These are phyloP conservation scores for Pseudocercospora fijiensis DNA, from an alignment of 2,329 filamentous ascomycete species.

Conservation along the genomic window DNA sequence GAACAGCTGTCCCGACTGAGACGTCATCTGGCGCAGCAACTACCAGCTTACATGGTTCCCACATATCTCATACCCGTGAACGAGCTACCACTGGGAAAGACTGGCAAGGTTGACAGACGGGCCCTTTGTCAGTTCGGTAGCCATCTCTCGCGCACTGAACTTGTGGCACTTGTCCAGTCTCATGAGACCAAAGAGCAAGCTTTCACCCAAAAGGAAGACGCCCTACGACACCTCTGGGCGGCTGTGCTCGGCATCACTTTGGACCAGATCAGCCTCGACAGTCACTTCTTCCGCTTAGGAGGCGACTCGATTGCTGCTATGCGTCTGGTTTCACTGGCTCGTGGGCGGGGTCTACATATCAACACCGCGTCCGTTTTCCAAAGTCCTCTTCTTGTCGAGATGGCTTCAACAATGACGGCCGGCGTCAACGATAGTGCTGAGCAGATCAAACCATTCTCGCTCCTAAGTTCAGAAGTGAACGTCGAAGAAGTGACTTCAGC, in stretches of 20 bases:
- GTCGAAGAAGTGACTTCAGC: neutral
- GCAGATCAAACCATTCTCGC: conserved; percentile 4
- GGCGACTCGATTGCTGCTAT: conserved; percentile 27
- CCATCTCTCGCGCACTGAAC: neutral
- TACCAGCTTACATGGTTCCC: conserved; percentile 70
- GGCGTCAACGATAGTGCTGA: neutral
- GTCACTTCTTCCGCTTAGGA: conserved; percentile 49
- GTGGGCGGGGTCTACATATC: conserved; percentile 1
- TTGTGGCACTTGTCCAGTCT: neutral
- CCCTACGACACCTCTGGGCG: conserved; percentile 14
- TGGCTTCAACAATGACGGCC: conserved; percentile 1
- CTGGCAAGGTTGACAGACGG: conserved; percentile 69
- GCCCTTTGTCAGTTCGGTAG: conserved; percentile 1
- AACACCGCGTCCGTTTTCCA: conserved; percentile 5
- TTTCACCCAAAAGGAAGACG: neutral
- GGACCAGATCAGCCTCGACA: conserved; percentile 24
- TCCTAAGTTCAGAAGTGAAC: neutral
- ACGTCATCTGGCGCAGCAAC: neutral
- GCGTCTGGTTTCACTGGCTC: neutral
- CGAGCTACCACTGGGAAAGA: conserved; percentile 66
- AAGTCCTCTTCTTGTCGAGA: conserved; percentile 4
- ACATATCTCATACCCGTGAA: conserved; percentile 68
- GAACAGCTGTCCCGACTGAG: neutral
- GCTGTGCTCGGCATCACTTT: neutral
- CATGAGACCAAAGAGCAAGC: neutral